Evolutionary conservation across 140 eudicot genomes (phyloP).

Genomic region (Erigeron philadelphicus): DNA sequence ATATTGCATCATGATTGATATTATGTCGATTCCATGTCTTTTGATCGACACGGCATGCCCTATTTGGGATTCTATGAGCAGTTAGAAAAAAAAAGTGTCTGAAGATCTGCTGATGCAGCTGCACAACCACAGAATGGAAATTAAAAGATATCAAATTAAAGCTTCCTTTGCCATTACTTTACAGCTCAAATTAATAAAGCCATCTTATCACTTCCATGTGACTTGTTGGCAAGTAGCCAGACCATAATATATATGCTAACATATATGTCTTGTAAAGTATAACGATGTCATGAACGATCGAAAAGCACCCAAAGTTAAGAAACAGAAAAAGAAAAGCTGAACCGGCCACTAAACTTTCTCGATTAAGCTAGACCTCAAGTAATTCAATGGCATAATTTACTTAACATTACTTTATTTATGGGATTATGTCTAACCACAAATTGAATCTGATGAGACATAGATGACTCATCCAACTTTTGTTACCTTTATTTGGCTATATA

Average conservation of each 20-base stretch:
- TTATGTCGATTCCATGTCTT: no score
- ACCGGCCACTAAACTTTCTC: not conserved
- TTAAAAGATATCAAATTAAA: no score
- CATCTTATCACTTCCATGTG: no score
- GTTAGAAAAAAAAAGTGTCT: no score
- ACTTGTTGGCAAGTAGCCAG: no score
- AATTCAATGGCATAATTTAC: slow-evolving; percentile 9
- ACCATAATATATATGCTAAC: not conserved
- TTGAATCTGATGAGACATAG: slow-evolving; percentile 19
- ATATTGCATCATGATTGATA: no score
- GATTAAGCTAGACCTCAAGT: not conserved
- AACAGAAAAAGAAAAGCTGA: not conserved
- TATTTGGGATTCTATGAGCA: no score
- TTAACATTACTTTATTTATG: slow-evolving; percentile 12
- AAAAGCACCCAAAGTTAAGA: not conserved
- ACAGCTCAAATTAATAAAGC: no score
- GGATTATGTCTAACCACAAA: slow-evolving; percentile 15
- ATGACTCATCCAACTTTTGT: slow-evolving; percentile 25
- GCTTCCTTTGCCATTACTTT: no score
- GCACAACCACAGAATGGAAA: no score
- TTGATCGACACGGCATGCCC: no score
- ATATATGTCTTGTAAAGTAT: slow-evolving; percentile 18
- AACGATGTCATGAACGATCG: slow-evolving; percentile 10
- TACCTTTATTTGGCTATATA: slow-evolving; percentile 27
- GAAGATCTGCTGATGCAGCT: no score